These are phyloP conservation scores for Boletellus sp. DNA, from an alignment of 768 basidiomycete genomes.

Conservation along the genomic window DNA sequence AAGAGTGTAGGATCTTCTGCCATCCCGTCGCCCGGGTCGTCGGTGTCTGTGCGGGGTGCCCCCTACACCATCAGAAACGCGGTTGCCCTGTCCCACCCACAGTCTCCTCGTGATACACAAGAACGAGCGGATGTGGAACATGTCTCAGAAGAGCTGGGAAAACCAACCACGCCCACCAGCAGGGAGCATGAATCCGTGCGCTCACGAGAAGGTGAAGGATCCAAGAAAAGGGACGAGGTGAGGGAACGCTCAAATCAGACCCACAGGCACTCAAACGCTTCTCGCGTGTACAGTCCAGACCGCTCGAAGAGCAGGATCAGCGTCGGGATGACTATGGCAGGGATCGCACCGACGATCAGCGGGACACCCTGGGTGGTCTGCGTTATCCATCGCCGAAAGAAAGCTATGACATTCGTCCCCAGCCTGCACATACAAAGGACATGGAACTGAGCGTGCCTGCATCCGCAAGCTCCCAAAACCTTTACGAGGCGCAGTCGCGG, in stretches of 20 bases:
- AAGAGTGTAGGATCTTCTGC: conserved; percentile 4
- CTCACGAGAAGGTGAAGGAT: background rate
- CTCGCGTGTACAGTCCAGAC: background rate
- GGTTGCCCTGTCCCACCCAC: background rate
- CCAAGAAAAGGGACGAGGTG: conserved; percentile 8
- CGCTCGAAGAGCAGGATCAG: background rate
- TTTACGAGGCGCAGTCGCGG: conserved; percentile 1
- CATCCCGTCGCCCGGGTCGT: background rate
- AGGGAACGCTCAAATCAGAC: background rate
- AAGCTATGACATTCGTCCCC: background rate
- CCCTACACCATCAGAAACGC: background rate
- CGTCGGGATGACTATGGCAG: background rate
- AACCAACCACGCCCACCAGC: background rate
- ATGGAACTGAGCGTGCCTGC: background rate
- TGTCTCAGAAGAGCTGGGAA: background rate
- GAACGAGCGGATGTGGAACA: background rate
- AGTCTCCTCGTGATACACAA: background rate
- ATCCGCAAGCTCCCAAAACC: background rate
- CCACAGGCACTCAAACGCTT: background rate
- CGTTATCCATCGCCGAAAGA: background rate
- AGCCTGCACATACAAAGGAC: background rate
- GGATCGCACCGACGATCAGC: background rate
- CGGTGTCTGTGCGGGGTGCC: background rate
- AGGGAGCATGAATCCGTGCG: background rate
- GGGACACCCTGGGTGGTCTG: background rate